Evolutionary conservation across 1,284 basidiomycete genomes (phyloP), one percentile per base, ranked within the genome.

Genomic region (Microbotryum silenes-acaulis): DNA sequence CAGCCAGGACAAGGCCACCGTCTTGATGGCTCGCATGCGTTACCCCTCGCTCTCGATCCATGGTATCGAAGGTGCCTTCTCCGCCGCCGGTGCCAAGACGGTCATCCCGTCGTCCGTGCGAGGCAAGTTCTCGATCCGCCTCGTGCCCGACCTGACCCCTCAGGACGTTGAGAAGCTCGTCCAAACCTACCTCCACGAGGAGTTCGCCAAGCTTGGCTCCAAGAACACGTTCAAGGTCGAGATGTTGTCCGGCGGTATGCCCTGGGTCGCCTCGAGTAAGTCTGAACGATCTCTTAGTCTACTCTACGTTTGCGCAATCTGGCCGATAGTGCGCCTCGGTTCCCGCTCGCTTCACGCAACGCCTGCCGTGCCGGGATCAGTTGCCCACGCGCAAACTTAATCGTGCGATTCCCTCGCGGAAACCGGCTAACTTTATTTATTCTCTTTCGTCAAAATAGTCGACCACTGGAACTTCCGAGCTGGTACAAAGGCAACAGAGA

Each of bases 31-130:
- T 44, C 84, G 90, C 69, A 91, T 91, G 89, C 59, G 67, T 18
- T 63, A 64, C 52, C 64, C 67, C 14, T 88, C 86, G 64, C 81
- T 98, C 63, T 94, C 91, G 4, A 78, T 98, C 20, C 94, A 98
- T 76, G 96, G 94, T 29, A 94, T 98, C 72, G 91, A 97, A 77
- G 94, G 96, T 60, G 96, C 93, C 6, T 97, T 97, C 80, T 89
- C 85, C 14, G 70, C 71, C 50, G 65, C 75, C 0, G 77, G 75
- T 51, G 72, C 69, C 10, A 62, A 72, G 83, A 98, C 94, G 0
- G 96, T 98, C 73, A 98, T 98, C 63, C 77, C 94, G 80, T 89
- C 89, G 45, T 85, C 86, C 63, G 91, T 97, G 31, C 80, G 55
- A 75, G 75, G 78, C 57, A 97, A 94, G 77, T 97, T 94, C 80